Conservation (phyloP, 2,329 filamentous ascomycete genomes). For the Pyrenophora graminea region DNA sequence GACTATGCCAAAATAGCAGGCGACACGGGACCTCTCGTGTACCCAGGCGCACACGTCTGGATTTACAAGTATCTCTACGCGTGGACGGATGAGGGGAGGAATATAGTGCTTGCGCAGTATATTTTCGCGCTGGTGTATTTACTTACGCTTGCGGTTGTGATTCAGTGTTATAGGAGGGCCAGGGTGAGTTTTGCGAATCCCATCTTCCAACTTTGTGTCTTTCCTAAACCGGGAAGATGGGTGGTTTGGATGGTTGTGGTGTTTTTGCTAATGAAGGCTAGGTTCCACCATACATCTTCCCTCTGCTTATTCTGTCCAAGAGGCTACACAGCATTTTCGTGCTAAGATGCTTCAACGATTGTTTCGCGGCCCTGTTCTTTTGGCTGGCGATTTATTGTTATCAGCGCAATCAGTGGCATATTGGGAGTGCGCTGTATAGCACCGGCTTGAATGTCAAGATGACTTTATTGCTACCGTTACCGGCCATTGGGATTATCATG, state of each 20-base stretch:
- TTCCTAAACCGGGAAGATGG: too few species aligned
- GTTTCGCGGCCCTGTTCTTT: conserved; percentile 81
- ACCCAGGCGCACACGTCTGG: conserved; percentile 92
- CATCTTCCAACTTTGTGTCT: too few species aligned
- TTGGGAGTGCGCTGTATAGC: conserved; percentile 74
- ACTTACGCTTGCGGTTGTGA: conserved; percentile 72
- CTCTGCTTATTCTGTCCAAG: conserved; percentile 85
- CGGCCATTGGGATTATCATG: conserved; percentile 76
- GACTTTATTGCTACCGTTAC: conserved; percentile 81
- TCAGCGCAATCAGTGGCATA: conserved; percentile 73
- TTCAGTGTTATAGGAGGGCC: conserved; percentile 78
- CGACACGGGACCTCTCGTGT: conserved; percentile 89
- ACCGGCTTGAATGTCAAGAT: conserved; percentile 92
- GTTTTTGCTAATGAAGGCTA: conserved; percentile 38
- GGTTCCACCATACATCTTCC: conserved; percentile 85
- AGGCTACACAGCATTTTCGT: conserved; percentile 92
- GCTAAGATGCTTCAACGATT: conserved; percentile 93
- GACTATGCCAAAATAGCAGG: conserved; percentile 87
- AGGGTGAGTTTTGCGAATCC: conserved; percentile 55
- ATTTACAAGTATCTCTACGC: conserved; percentile 80
- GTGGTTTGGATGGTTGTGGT: neutral
- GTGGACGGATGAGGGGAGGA: conserved; percentile 72
- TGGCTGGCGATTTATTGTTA: conserved; percentile 80
- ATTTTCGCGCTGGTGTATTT: conserved; percentile 84
- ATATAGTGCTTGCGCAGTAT: conserved; percentile 81